Base-by-base conservation (phyloP, 2,329 filamentous ascomycete genomes). In the Hypoxylon sp. region DNA sequence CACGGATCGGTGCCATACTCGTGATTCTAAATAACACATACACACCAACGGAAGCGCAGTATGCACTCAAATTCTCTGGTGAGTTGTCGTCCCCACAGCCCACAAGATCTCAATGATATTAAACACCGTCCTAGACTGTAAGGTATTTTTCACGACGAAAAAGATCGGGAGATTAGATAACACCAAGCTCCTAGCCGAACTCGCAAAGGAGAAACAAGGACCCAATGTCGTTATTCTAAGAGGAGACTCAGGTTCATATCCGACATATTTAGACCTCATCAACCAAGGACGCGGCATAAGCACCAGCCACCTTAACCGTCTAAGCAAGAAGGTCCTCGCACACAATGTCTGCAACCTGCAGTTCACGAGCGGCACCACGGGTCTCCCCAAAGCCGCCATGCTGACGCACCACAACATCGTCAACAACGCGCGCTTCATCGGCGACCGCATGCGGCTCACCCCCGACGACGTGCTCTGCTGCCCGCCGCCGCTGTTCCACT, bases 21-120 rank as follows among this genome's bases (percentile, higher is more conserved):
- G 91, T 94, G 28, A 93, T 94, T 48, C 82, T 94, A 71, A 94
- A 94, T 81, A 94, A 93, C 80, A 94, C 91, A 0, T 94, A 94
- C 76, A 94, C 92, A 1, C 85, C 89, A 1, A 87, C 86, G 1
- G 92, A 94, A 79, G 89, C 91, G 51, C 85, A 89, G 76, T 91
- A 91, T 78, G 92, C 90, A 9, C 79, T 94, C 28, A 85, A 86
- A 60, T 92, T 93, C 75, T 89, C 90, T 14, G 88, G 89, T 91
- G 79, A 71, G 82, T 23, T 17, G 1, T 21, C 30, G 57, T 2
- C 14, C 34, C 14, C 6, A n/a, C 11, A 3, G 10, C 6, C 7
- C 19, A 3, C 4, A 13, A 50, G 7, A 25, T 13, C 5, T 52
- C 17, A 30, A 1, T 14, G 6, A 23, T 50, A 23, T 56, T 65